These are phyloP conservation scores for Saturnispora saitoi DNA, from an alignment of 805 yeast genomes.

Conservation along the genomic window DNA sequence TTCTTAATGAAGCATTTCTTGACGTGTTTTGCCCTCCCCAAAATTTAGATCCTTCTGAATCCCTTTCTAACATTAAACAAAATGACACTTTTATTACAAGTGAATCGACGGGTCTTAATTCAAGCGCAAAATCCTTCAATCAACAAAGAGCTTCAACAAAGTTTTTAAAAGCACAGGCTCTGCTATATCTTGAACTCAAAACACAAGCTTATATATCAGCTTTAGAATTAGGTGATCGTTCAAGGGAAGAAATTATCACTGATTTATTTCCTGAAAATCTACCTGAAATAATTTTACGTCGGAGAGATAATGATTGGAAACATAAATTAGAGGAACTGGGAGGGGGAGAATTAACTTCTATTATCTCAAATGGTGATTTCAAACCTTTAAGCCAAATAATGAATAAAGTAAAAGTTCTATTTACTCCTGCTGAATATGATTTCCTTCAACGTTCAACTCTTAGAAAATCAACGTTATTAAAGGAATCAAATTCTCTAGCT, in stretches of 20 bases:
- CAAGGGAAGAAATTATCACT: conserved; percentile 58
- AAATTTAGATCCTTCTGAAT: conserved; percentile 38
- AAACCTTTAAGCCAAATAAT: conserved; percentile 11
- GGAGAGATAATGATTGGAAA: conserved; percentile 28
- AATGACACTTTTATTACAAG: conserved; percentile 17
- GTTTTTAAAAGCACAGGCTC: conserved; percentile 72
- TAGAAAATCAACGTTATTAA: conserved; percentile 54
- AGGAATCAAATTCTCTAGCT: conserved; percentile 31
- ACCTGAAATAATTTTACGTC: conserved; percentile 36
- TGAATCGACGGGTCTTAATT: conserved; percentile 2
- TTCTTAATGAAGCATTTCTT: conserved; percentile 74
- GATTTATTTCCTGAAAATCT: conserved; percentile 67
- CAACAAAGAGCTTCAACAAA: conserved; percentile 24
- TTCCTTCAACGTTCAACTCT: conserved; percentile 67
- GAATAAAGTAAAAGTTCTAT: conserved; percentile 19
- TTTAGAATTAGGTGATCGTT: conserved; percentile 52
- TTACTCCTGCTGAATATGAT: conserved; percentile 73
- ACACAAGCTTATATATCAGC: conserved; percentile 95
- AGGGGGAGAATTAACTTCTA: conserved; percentile 5
- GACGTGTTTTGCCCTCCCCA: conserved; percentile 81
- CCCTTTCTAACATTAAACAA: conserved; percentile 23
- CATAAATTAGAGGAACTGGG: conserved; percentile 11
- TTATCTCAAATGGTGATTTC: conserved; percentile 7
- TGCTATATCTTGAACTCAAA: conserved; percentile 73
- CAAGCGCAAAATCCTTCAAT: conserved; percentile 9